Percentiles rank a stretch among this genome's conserved stretches.
phyloP scores from a whole-genome alignment of 148 eudicot genomes.

The Gaultheria prostrata region DNA sequence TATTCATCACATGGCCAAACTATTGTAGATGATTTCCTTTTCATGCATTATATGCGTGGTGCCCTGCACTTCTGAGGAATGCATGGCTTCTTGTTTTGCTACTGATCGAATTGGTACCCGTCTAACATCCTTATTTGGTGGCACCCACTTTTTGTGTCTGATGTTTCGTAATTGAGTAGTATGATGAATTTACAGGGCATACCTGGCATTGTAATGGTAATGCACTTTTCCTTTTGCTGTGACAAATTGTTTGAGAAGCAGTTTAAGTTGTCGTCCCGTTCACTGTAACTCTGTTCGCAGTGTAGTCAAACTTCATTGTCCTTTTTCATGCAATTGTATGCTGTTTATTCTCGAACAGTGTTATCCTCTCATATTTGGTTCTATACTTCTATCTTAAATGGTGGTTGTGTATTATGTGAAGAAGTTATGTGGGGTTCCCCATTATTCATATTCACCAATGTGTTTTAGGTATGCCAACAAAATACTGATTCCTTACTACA shows the following conservation, averaged over 20 bases:
- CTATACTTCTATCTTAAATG: background rate
- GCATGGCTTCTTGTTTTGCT: background rate
- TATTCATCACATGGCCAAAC: background rate
- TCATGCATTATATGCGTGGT: background rate
- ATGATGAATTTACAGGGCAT: background rate
- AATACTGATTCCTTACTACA: slow-evolving; percentile 29
- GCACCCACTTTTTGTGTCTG: background rate
- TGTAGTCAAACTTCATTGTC: background rate
- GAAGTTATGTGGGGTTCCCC: background rate
- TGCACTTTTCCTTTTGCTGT: slow-evolving; percentile 1
- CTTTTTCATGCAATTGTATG: background rate
- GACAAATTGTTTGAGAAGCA: background rate
- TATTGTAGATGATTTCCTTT: background rate
- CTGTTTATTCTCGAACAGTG: background rate
- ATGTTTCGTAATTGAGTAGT: background rate
- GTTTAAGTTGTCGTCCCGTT: background rate
- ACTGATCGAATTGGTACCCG: background rate
- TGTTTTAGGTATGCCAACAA: slow-evolving; percentile 40
- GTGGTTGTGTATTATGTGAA: background rate
- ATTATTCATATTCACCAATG: slow-evolving; percentile 4
- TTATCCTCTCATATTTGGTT: background rate
- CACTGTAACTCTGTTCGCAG: background rate
- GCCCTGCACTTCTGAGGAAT: background rate
- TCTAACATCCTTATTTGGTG: background rate
- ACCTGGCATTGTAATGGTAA: background rate